A percentile compares a stretch with the other conserved stretches of the same genome.
These are phyloP conservation scores for Coemansia umbellata DNA, from an alignment of 192 early-diverging fungal species.

Conservation along the genomic window DNA sequence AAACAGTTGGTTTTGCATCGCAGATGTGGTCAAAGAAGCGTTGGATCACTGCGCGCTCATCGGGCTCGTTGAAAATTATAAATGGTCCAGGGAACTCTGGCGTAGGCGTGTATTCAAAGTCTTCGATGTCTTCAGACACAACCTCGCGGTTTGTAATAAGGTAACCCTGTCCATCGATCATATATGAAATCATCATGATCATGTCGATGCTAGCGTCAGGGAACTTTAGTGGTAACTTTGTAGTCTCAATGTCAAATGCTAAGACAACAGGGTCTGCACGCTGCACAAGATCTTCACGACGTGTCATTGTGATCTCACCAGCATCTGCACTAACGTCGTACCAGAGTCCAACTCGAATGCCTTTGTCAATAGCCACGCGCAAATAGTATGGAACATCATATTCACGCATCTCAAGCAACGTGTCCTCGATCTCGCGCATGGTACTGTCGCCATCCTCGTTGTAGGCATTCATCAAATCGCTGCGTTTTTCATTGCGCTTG, in stretches of 20 bases:
- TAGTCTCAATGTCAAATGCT: conserved; percentile 98
- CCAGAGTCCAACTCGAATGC: conserved; percentile 94
- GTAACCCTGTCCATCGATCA: conserved; percentile 97
- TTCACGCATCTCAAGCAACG: conserved; percentile 89
- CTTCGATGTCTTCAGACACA: conserved; percentile 91
- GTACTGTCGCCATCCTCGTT: conserved; percentile 40
- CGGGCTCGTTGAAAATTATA: conserved; percentile 89
- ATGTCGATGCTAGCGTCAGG: conserved; percentile 85
- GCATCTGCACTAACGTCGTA: conserved; percentile 72
- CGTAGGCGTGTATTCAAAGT: conserved; percentile 98
- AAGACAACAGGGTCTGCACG: conserved; percentile 92
- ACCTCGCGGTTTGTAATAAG: conserved; percentile 97
- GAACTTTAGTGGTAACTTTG: conserved; percentile 96
- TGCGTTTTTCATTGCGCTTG: conserved; percentile 62
- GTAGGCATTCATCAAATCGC: conserved; percentile 63
- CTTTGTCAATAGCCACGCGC: conserved; percentile 89
- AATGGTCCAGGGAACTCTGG: conserved; percentile 94
- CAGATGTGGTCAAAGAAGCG: conserved; percentile 93
- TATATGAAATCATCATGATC: conserved; percentile 99
- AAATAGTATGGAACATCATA: conserved; percentile 97
- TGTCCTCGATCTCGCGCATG: conserved; percentile 54
- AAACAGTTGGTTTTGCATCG: conserved; percentile 74
- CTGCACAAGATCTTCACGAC: conserved; percentile 77
- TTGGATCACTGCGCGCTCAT: conserved; percentile 73
- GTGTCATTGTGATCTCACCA: conserved; percentile 59